Percentiles rank a stretch among this genome's conserved stretches.
Evolutionary conservation across 371 early-diverging fungal species (phyloP).

Genomic region (Smittium culicis): DNA sequence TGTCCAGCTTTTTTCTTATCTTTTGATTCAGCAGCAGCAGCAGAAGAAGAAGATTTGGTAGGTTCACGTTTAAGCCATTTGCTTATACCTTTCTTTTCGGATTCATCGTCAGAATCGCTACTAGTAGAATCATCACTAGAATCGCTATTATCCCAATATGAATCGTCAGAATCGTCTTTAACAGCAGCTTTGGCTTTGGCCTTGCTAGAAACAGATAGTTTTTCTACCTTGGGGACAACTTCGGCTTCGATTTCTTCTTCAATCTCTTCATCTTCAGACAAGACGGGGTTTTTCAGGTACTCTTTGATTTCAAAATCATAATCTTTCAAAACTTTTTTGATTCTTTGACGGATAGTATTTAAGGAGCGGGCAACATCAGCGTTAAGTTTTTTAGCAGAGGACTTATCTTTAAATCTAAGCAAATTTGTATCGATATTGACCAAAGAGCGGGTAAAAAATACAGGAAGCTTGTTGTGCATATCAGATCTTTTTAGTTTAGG

Average conservation of each 20-base stretch:
- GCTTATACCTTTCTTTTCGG: conserved; percentile 13
- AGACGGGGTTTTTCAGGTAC: conserved; percentile 40
- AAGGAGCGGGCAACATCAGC: conserved; percentile 64
- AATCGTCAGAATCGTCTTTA: conserved; percentile 10
- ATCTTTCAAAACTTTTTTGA: conserved; percentile 72
- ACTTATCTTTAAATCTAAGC: conserved; percentile 48
- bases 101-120: conserved; percentile 23
- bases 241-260: conserved; percentile 10
- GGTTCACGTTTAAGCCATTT: conserved; percentile 12
- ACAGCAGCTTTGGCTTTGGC: conserved; percentile 12
- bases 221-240: conserved; percentile 23
- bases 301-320: conserved; percentile 54
- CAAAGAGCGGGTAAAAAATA: conserved; percentile 63
- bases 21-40: conserved; percentile 9
- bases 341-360: conserved; percentile 79
- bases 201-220: conserved; percentile 19
- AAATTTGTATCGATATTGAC: conserved; percentile 60
- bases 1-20: conserved; percentile 27
- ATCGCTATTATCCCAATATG: conserved; percentile 12
- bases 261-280: conserved; percentile 20
- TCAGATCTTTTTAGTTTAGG: conserved; percentile 52
- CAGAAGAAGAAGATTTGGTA: background rate
- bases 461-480: conserved; percentile 43
- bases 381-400: conserved; percentile 67
- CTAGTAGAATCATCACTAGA: conserved; percentile 18